Base-by-base conservation (phyloP, 2,329 filamentous ascomycete genomes). In the Mollisia scopiformis region DNA sequence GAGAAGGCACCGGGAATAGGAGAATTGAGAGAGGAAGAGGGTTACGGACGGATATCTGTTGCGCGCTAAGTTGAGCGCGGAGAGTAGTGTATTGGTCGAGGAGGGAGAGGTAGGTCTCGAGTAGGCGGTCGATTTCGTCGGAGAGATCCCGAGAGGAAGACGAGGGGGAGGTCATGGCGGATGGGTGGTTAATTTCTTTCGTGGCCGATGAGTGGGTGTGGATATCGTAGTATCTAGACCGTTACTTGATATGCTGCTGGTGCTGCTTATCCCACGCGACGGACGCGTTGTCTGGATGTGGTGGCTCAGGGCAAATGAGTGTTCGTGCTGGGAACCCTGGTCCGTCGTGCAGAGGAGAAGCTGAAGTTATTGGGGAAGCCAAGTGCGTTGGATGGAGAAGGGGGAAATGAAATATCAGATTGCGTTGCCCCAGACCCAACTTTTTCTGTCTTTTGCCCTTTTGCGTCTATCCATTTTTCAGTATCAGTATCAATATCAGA, bases 1-100 rank as follows among this genome's bases (percentile, higher is more conserved):
- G n/a, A 25, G 31, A 37, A n/a, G n/a, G n/a, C n/a, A n/a, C n/a
- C n/a, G 25, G n/a, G 23, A 43, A 19, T 43, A 27, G 16, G 33
- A 33, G 23, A 13, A 31, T 30, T 30, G 53, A 55, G 19, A 21
- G 19, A 13, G 39, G 41, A 54, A 28, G 27, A 55, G 27, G 37
- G 58, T 43, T 33, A 50, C 62, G 21, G 66, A 90, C 81, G 55
- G 77, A 76, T 21, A 82, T 77, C 65, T 91, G 83, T 21, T 84
- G 75, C 13, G 73, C 71, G 46, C 79, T 78, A 37, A 93, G 80
- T 46, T 81, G 73, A 27, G 77, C 71, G 61, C 85, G 84, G 2
- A 90, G 81, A 21, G 75, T 74, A 13, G 85, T 84, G 77, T 93
- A 93, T 68, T 86, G 78, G 72, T 93, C 82, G 1, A 93, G 77